Evolutionary conservation across 352 stramenopile species (phyloP).

Genomic region (Pythium sukuiense): DNA sequence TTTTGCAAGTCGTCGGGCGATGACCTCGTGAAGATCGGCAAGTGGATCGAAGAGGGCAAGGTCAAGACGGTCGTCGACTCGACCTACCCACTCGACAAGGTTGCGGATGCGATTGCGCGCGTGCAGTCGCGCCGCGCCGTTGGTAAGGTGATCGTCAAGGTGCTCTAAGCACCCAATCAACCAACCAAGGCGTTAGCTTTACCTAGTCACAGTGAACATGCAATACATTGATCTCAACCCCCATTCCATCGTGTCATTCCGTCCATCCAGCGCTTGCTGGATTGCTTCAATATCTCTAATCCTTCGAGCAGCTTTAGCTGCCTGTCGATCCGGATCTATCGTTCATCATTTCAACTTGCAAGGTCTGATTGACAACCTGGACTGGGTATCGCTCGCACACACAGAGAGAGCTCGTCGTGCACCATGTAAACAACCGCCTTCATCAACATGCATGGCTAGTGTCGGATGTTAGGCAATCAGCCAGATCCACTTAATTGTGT

Average conservation of each 20-base stretch:
- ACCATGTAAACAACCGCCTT: background rate
- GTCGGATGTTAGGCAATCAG: background rate
- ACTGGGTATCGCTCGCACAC: background rate
- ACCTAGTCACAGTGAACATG: background rate
- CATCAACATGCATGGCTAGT: background rate
- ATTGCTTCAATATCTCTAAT: no score
- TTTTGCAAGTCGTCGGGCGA: constrained; percentile 22
- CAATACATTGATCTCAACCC: background rate
- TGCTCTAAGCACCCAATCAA: constrained; percentile 3
- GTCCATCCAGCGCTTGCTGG: no score
- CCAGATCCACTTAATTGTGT: background rate
- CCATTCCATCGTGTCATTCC: no score
- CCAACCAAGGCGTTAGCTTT: background rate
- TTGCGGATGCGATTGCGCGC: constrained; percentile 38
- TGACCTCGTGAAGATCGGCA: constrained; percentile 38
- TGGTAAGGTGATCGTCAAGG: constrained; percentile 27
- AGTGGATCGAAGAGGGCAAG: constrained; percentile 39
- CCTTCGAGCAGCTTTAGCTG: no score
- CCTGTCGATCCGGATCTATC: no score
- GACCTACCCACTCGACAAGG: constrained; percentile 44
- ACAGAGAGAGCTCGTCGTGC: background rate
- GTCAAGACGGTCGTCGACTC: constrained; percentile 37
- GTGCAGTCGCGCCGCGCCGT: constrained; percentile 43
- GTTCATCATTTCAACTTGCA: no score
- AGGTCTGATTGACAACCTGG: no score